Conservation (phyloP, 1,284 basidiomycete genomes). For the Ustilago xerochloae region DNA sequence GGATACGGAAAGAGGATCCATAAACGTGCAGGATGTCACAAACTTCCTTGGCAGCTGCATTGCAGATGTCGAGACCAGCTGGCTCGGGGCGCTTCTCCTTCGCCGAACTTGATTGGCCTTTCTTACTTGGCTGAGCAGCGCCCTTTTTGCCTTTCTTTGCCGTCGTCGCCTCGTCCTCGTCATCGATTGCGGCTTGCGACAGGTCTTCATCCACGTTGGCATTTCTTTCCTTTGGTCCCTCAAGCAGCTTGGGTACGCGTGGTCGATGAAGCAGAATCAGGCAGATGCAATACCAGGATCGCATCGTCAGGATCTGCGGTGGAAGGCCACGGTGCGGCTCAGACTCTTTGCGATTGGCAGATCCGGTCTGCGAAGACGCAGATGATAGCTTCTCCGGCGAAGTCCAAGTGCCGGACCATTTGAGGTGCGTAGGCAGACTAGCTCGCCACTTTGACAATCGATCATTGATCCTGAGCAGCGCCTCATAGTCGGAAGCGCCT, state of each 20-base stretch:
- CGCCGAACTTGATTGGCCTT: background rate
- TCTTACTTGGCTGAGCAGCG: background rate
- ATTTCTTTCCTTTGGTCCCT: slow-evolving; percentile 4
- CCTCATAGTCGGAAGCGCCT: slow-evolving; percentile 34
- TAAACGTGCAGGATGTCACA: slow-evolving; percentile 52
- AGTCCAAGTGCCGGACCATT: slow-evolving; percentile 42
- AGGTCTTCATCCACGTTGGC: slow-evolving; percentile 1
- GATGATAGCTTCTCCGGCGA: slow-evolving; percentile 19
- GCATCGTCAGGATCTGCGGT: slow-evolving; percentile 48
- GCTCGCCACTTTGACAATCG: slow-evolving; percentile 29
- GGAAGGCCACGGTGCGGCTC: slow-evolving; percentile 36
- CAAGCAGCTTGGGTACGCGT: slow-evolving; percentile 37
- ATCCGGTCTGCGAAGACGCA: background rate
- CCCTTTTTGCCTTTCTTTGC: slow-evolving; percentile 3
- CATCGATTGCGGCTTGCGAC: background rate
- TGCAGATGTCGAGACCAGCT: slow-evolving; percentile 46
- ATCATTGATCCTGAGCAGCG: slow-evolving; percentile 27
- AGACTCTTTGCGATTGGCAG: slow-evolving; percentile 20
- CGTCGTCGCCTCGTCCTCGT: background rate
- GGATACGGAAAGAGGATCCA: slow-evolving; percentile 47
- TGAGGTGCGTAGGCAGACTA: slow-evolving; percentile 34
- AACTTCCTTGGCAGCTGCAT: slow-evolving; percentile 41
- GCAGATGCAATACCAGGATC: slow-evolving; percentile 55
- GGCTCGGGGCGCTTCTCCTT: slow-evolving; percentile 17
- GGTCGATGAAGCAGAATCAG: slow-evolving; percentile 48